Base-by-base conservation (phyloP, 2,329 filamentous ascomycete genomes). In the Trichophyton mentagrophytes region DNA sequence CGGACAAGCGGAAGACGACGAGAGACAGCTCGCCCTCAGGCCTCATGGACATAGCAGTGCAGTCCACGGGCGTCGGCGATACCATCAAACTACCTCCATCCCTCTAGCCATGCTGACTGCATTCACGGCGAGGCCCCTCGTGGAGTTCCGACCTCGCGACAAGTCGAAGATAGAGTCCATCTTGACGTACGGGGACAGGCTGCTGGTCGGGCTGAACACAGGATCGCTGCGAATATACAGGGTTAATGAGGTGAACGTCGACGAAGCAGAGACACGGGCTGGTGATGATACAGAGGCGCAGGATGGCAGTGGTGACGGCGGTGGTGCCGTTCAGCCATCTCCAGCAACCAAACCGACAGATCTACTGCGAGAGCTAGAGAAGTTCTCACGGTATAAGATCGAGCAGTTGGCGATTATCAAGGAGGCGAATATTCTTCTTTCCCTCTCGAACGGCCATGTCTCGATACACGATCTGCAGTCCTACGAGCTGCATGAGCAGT, bases 81-180 rank as follows among this genome's bases (percentile, higher is more conserved):
- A 55, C 27, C 51, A 55, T 55, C 27, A 30, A 55, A n/a, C 51
- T 3, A 55, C n/a, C 51, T 11, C 33, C 27, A 8, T n/a, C 20
- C 51, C 27, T 55, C 51, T 13, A 55, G 61, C 58, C 57, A 96
- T 96, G 93, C 87, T 99, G 76, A 95, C 92, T 76, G 93, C 93
- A 72, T 99, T 99, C 78, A 95, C 88, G 68, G 91, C 93, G 78
- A 88, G 89, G 71, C 89, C 91, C 65, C 92, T 99, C 73, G 88
- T 97, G 80, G 93, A 99, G 88, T 87, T 99, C 70, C 91, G 88
- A 78, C 85, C 86, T 75, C 87, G 89, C 75, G 92, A 97, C 83
- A 96, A 95, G 80, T 95, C 89, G 66, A 93, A 88, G 80, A 96
- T 99, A 76, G 93, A 99, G 77, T 93, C 89, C 57, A 89, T 99